phyloP scores from a whole-genome alignment of 176 grass and related monocot species.

The Guadua angustifolia region DNA sequence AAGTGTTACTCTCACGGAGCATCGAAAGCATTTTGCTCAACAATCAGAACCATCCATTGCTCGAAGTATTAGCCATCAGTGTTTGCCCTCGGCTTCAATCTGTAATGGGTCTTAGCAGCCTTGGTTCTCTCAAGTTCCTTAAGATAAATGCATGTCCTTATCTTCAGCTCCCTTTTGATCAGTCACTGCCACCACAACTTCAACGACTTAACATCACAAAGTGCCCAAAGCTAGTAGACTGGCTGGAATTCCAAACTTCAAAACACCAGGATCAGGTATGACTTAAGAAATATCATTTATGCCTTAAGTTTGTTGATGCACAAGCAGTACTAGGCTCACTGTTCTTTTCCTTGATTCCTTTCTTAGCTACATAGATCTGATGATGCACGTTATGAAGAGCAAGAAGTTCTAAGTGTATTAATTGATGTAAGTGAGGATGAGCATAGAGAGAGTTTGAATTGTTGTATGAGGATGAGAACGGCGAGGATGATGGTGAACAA shows the following conservation, averaged over 20 bases:
- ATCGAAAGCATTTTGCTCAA: not conserved
- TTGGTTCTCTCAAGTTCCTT: constrained; percentile 1
- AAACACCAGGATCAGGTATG: not conserved
- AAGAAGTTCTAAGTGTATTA: not conserved
- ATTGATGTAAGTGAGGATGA: constrained; percentile 9
- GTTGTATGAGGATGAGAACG: not conserved
- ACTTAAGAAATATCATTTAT: not conserved
- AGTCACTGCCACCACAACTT: not conserved
- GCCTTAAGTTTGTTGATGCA: not conserved
- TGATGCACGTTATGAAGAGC: not conserved
- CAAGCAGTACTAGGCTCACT: not conserved
- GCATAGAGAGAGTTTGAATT: not conserved
- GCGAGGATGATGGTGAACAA: not conserved
- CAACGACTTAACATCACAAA: constrained; percentile 12
- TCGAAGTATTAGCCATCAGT: not conserved
- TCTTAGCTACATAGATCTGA: not conserved
- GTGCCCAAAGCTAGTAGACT: not conserved
- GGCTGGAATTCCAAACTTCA: constrained; percentile 8
- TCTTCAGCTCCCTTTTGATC: not conserved
- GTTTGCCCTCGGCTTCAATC: not conserved
- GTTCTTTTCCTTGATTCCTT: not conserved
- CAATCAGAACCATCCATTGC: not conserved
- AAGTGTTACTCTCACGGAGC: constrained; percentile 11
- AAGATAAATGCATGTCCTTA: constrained; percentile 7
- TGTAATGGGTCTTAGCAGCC: constrained; percentile 1